Evolutionary conservation across 2,329 filamentous ascomycete genomes (phyloP), one percentile per base, ranked within the genome.

Genomic region (Boeremia exigua): DNA sequence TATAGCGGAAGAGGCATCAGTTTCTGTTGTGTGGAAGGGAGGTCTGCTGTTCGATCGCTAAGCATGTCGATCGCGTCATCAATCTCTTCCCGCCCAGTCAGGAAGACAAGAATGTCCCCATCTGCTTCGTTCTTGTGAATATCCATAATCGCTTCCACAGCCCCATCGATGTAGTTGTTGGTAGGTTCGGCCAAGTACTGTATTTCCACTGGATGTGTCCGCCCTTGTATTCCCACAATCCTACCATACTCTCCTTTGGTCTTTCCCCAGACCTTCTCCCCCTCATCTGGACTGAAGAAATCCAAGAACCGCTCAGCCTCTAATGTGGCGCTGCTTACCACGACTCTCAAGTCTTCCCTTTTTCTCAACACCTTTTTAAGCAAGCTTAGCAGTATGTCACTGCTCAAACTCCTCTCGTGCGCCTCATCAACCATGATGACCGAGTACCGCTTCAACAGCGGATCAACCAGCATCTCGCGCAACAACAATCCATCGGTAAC

Each of bases 381-480:
- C 12, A 98, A 80, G 0, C 95, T 94, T 3, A 99, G 83, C 7
- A 98, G 81, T 11, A 99, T 86, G 70, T 99, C 95, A 0, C 93
- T 96, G 73, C 91, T 96, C 56, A 98, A 84, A 44, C 92, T 96
- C 49, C 95, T 84, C 76, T 98, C 94, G 72, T 99, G 95, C 6
- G 94, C 95, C 77, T 98, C 94, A 71, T 99, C 95, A 7, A 99
- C 90, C 92, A 99, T 97, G 66, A 99, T 91, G 39, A 96, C 89
- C 0, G 92, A 96, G 73, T 99, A 99, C 10, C 92, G 85, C 17
- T 91, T 95, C 32, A 99, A 78, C 3, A 98, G 78, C 11, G 95
- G 95, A 75, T 99, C 95, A 3, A 97, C 91, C 4, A 99, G 83
- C 27, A 94, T 95, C 77, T 99, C 95, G 67, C 94, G 83, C 48